Percentiles rank a stretch among this genome's conserved stretches.
These are phyloP conservation scores for Lunularia cruciata DNA, from an alignment of 225 moss, liverwort and hornwort species.

Conservation along the genomic window DNA sequence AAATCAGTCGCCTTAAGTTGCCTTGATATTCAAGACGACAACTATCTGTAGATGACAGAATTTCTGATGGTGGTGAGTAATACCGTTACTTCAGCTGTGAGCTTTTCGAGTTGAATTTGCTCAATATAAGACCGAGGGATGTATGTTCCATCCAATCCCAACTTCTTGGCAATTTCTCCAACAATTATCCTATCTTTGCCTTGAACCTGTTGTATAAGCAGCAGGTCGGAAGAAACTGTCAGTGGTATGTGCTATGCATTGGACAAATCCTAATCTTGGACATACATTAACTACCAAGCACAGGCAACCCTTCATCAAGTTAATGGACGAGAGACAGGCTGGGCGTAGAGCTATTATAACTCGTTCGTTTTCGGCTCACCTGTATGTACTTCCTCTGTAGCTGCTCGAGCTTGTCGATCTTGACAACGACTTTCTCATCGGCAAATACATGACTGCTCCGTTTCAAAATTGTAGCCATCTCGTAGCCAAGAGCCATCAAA, in stretches of 20 bases:
- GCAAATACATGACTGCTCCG: constrained; percentile 47
- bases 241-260: no score
- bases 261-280: no score
- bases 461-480: constrained; percentile 56
- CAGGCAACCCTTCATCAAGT: no score
- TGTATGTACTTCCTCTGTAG: constrained; percentile 56
- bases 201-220: constrained; percentile 40
- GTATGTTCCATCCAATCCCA: constrained; percentile 54
- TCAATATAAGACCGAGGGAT: constrained; percentile 58
- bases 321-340: no score
- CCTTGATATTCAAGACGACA: no score
- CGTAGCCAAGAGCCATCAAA: constrained; percentile 57
- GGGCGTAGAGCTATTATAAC: no score
- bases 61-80: background rate
- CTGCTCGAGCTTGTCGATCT: constrained; percentile 56
- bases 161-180: constrained; percentile 44
- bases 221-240: background rate
- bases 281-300: no score
- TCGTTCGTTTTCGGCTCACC: no score
- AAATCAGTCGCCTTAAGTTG: no score
- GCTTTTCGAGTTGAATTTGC: constrained; percentile 59
- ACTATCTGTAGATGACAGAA: no score
- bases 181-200: constrained; percentile 49
- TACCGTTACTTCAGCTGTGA: constrained; percentile 60
- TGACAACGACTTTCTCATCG: constrained; percentile 48